Evolutionary conservation across 352 stramenopile genomes (phyloP).

Genomic region (Globisporangium cederbergense): DNA sequence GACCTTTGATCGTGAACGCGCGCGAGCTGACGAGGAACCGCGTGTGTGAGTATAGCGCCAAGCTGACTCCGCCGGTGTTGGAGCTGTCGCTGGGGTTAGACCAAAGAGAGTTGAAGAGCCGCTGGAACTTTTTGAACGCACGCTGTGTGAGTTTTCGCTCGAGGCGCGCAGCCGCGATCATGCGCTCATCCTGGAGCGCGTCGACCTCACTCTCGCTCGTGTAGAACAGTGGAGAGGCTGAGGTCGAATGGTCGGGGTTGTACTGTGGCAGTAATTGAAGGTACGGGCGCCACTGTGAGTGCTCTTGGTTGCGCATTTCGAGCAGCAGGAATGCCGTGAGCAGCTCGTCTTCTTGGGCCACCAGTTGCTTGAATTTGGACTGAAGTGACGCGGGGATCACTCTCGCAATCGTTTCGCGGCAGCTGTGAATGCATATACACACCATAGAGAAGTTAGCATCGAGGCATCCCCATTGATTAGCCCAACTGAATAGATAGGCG

Average conservation of each 20-base stretch:
- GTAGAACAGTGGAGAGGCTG: slow-evolving; percentile 42
- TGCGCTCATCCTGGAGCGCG: slow-evolving; percentile 45
- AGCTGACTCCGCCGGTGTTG: neutral
- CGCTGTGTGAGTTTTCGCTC: slow-evolving; percentile 29
- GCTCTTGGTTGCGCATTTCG: slow-evolving; percentile 35
- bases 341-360: slow-evolving; percentile 40
- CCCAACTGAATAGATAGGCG: neutral
- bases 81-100: neutral
- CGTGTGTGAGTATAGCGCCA: slow-evolving; percentile 35
- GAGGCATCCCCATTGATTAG: too few relatives aligned
- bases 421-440: slow-evolving; percentile 17
- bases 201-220: slow-evolving; percentile 20
- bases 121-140: slow-evolving; percentile 38
- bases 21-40: slow-evolving; percentile 71
- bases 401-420: slow-evolving; percentile 30
- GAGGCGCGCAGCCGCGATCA: slow-evolving; percentile 23
- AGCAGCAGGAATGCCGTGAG: slow-evolving; percentile 63
- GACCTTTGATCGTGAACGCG: slow-evolving; percentile 72
- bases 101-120: slow-evolving; percentile 32
- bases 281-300: slow-evolving; percentile 55
- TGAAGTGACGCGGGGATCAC: slow-evolving; percentile 24
- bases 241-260: neutral
- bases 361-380: slow-evolving; percentile 34
- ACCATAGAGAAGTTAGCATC: neutral
- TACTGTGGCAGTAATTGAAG: slow-evolving; percentile 41